phyloP scores from a whole-genome alignment of 140 eudicot genomes.

The Stevia rebaudiana region DNA sequence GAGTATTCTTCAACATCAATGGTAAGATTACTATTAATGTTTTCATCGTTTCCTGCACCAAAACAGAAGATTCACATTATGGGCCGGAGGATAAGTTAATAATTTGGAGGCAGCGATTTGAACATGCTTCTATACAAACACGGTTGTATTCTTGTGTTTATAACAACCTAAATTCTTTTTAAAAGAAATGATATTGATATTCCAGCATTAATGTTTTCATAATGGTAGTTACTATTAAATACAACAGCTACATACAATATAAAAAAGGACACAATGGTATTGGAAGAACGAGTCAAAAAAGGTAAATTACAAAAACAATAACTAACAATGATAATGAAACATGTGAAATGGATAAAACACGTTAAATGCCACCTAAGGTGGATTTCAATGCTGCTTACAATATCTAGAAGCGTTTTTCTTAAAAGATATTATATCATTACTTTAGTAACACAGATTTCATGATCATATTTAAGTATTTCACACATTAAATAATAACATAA shows the following conservation, averaged over 20 bases:
- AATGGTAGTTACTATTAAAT: no score
- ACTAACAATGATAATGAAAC: neutral
- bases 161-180: neutral
- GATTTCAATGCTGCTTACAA: neutral
- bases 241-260: neutral
- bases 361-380: neutral
- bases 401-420: neutral
- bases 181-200: neutral
- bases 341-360: neutral
- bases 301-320: neutral
- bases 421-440: no score
- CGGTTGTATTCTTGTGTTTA: neutral
- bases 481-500: neutral
- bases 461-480: no score
- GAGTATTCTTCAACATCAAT: neutral
- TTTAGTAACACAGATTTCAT: neutral
- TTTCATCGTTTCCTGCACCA: neutral
- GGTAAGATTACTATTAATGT: neutral
- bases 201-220: neutral
- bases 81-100: neutral
- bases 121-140: neutral
- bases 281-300: neutral
- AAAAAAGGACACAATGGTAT: neutral
- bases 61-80: neutral
- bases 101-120: neutral